Percentiles rank a stretch among this genome's conserved stretches.
These are phyloP conservation scores for Pterulicium gracile DNA, from an alignment of 1,284 basidiomycete species.

Conservation along the genomic window DNA sequence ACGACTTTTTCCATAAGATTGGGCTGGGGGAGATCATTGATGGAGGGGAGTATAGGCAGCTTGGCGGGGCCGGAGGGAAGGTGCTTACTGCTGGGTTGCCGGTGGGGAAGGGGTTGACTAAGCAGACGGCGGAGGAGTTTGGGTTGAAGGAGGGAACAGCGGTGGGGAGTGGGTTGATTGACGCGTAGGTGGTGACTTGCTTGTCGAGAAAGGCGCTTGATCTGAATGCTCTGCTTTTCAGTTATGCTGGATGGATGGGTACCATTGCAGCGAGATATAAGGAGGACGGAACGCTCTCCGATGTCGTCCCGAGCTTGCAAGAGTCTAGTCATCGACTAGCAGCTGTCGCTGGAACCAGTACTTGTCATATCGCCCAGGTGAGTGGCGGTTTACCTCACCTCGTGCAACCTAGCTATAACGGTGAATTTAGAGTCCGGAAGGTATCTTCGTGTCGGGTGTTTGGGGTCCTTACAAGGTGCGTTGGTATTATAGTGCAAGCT, in stretches of 20 bases:
- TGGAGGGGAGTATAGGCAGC: conserved; percentile 54
- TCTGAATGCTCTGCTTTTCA: conserved; percentile 17
- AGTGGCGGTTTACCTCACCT: conserved; percentile 12
- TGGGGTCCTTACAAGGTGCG: conserved; percentile 92
- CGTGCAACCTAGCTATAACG: background rate
- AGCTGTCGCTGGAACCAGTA: conserved; percentile 92
- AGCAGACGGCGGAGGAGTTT: conserved; percentile 73
- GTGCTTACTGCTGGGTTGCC: conserved; percentile 89
- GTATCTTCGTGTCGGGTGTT: conserved; percentile 84
- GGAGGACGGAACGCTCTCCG: conserved; percentile 40
- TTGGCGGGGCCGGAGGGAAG: conserved; percentile 60
- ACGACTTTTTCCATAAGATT: conserved; percentile 79
- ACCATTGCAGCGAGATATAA: conserved; percentile 81
- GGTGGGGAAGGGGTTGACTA: conserved; percentile 77
- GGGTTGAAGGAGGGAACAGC: conserved; percentile 85
- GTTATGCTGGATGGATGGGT: conserved; percentile 98
- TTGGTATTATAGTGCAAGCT: background rate
- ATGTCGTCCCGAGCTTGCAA: conserved; percentile 44
- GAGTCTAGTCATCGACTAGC: conserved; percentile 80
- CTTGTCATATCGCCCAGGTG: conserved; percentile 88
- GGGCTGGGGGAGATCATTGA: conserved; percentile 64
- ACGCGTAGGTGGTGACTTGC: conserved; percentile 53
- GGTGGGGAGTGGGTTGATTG: conserved; percentile 91
- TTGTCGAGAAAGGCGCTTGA: background rate
- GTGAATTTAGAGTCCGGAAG: conserved; percentile 57